phyloP scores from a whole-genome alignment of 441 rosid genomes.

The Adansonia rubrostipa region DNA sequence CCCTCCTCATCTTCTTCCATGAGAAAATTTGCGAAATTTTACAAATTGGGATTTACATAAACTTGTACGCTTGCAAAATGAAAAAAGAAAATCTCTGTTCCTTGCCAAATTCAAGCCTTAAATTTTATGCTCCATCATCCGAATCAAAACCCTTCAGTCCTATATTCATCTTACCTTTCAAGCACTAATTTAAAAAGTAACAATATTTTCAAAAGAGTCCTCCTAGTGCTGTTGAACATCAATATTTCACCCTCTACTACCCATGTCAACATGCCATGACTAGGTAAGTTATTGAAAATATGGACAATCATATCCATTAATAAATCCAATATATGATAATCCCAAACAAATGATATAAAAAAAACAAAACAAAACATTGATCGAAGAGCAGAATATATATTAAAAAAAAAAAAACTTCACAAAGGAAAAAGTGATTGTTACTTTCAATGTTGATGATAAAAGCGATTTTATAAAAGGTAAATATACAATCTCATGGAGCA shows the following conservation, averaged over 20 bases:
- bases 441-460: neutral
- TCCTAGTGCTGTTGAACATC: neutral
- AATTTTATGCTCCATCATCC: neutral
- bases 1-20: neutral
- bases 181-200: neutral
- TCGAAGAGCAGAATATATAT: neutral
- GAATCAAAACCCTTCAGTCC: neutral
- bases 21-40: neutral
- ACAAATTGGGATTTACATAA: neutral
- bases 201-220: neutral
- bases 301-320: neutral
- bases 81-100: neutral
- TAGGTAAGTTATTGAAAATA: neutral
- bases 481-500: slow-evolving; percentile 6
- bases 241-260: neutral
- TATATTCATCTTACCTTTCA: neutral
- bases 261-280: slow-evolving; percentile 4
- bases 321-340: neutral
- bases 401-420: neutral
- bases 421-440: neutral
- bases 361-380: neutral
- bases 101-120: slow-evolving; percentile 13
- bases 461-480: neutral
- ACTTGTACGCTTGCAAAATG: neutral
- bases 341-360: neutral